Evolutionary conservation across 2,329 filamentous ascomycete species (phyloP).

Genomic region (Trichoderma atrobrunneum): DNA sequence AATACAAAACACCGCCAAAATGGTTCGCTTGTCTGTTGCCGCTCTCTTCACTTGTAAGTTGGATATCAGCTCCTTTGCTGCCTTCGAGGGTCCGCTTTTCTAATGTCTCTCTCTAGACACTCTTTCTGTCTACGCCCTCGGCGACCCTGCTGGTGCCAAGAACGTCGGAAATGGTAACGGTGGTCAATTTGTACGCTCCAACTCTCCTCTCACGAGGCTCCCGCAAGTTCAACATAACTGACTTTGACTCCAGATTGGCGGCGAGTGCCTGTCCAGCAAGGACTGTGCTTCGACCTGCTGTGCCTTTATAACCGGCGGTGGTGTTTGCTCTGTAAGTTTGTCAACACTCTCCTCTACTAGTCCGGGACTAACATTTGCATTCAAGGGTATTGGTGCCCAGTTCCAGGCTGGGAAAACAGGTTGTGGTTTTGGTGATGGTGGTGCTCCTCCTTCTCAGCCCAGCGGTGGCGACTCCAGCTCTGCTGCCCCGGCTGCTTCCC

Average conservation of each 20-base stretch:
- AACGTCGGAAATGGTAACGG: constrained; percentile 28
- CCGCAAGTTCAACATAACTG: not conserved
- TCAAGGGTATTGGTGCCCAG: constrained; percentile 27
- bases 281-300: constrained; percentile 32
- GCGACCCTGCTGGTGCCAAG: constrained; percentile 28
- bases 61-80: not conserved
- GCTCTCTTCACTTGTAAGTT: constrained; percentile 29
- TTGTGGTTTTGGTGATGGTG: constrained; percentile 29
- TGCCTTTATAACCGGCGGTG: constrained; percentile 27
- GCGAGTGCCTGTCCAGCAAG: constrained; percentile 28
- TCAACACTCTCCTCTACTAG: not conserved
- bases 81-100: not conserved
- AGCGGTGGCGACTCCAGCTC: not conserved
- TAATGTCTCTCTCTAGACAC: constrained; percentile 13
- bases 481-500: constrained; percentile 21
- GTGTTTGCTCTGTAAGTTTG: constrained; percentile 28
- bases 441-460: constrained; percentile 4
- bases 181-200: constrained; percentile 25
- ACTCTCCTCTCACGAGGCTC: not conserved
- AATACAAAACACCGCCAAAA: constrained; percentile 21
- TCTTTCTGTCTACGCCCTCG: constrained; percentile 22
- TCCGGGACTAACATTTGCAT: not conserved
- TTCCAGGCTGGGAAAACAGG: constrained; percentile 33
- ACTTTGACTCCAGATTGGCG: constrained; percentile 25
- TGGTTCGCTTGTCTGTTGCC: constrained; percentile 28